These are phyloP conservation scores for Dissophora globulifera DNA, from an alignment of 192 early-diverging fungal genomes.

Conservation along the genomic window DNA sequence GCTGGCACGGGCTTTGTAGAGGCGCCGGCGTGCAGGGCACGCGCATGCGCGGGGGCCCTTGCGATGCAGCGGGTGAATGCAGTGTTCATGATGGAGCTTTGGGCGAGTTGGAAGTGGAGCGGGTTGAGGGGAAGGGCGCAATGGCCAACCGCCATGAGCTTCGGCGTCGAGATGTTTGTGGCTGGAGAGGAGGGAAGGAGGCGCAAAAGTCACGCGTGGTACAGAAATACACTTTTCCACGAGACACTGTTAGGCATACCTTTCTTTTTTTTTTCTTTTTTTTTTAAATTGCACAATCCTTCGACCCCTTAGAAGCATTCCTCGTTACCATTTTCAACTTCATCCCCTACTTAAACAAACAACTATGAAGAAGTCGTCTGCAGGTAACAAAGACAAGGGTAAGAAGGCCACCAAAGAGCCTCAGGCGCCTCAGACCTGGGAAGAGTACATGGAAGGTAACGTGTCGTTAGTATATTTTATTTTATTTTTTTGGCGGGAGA, in stretches of 20 bases:
- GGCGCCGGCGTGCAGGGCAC: conserved; percentile 25
- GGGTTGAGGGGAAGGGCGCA: neutral
- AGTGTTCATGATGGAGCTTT: conserved; percentile 15
- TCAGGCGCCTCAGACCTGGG: conserved; percentile 60
- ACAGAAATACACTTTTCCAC: too few species aligned
- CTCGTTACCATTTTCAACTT: conserved; percentile 3
- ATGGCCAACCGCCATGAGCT: neutral
- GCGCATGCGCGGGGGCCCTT: conserved; percentile 19
- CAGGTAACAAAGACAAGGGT: conserved; percentile 27
- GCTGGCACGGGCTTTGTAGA: conserved; percentile 38
- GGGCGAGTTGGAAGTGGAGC: neutral
- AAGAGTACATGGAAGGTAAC: conserved; percentile 68
- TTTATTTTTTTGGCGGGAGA: too few species aligned
- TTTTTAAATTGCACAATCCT: too few species aligned
- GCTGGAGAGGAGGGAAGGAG: too few species aligned
- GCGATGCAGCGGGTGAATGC: conserved; percentile 32
- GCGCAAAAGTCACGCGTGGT: too few species aligned
- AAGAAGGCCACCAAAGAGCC: conserved; percentile 52
- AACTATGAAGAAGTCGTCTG: conserved; percentile 37
- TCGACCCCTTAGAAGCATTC: neutral
- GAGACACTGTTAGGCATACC: neutral
- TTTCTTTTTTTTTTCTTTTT: conserved; percentile 1
- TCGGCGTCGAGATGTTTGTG: neutral
- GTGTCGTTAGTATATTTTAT: too few species aligned
- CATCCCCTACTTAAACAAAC: too few species aligned